These are phyloP conservation scores for Lactuca saligna DNA, from an alignment of 129 eudicot genomes.

Conservation along the genomic window DNA sequence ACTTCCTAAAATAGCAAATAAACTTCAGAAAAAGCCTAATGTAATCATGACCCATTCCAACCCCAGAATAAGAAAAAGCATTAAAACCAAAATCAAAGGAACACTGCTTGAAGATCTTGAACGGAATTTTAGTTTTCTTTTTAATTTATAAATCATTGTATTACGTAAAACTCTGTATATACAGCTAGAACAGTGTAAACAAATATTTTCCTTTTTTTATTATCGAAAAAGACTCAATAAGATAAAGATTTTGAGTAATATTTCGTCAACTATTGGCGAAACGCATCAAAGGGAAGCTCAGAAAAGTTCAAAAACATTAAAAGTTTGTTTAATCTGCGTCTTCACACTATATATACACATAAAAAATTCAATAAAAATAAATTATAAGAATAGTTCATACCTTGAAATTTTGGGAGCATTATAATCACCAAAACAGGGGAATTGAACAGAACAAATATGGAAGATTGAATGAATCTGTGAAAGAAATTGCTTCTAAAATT, in stretches of 20 bases:
- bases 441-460: slow-evolving; percentile 21
- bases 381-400: slow-evolving; percentile 24
- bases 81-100: slow-evolving; percentile 6
- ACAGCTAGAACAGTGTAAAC: neutral
- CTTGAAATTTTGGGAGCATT: slow-evolving; percentile 54
- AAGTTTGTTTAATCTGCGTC: slow-evolving; percentile 1
- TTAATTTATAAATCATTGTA: neutral
- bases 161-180: neutral
- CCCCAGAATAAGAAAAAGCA: slow-evolving; percentile 4
- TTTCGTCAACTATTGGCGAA: neutral
- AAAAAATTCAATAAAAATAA: neutral
- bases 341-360: slow-evolving; percentile 2
- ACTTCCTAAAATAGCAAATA: slow-evolving; percentile 24
- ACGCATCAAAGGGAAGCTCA: slow-evolving; percentile 18
- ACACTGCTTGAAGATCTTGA: slow-evolving; percentile 11
- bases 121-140: neutral
- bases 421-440: slow-evolving; percentile 26
- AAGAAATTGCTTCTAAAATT: slow-evolving; percentile 1
- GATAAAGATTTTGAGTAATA: slow-evolving; percentile 1
- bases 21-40: slow-evolving; percentile 15
- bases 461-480: slow-evolving; percentile 37
- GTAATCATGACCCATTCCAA: slow-evolving; percentile 21
- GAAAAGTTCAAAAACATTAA: neutral
- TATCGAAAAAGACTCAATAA: neutral
- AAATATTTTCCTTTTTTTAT: neutral